Evolutionary conservation across 352 stramenopile genomes (phyloP).

Genomic region (Phytophthora tubulina): DNA sequence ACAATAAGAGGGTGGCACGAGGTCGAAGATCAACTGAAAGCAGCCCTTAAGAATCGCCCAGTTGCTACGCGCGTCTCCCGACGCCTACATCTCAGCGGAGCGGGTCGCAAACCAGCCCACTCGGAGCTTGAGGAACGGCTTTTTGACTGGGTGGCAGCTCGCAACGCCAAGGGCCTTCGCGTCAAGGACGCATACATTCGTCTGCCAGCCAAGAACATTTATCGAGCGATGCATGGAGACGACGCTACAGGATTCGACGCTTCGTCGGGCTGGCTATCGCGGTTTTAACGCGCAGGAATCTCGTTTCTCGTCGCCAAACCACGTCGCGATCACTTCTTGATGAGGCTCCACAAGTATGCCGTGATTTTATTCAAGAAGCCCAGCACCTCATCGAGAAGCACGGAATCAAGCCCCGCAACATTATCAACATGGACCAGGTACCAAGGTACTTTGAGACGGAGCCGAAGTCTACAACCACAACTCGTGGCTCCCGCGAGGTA

Average conservation of each 20-base stretch:
- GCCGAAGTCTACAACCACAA: slow-evolving; percentile 9
- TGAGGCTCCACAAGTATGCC: slow-evolving; percentile 3
- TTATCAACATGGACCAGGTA: not conserved
- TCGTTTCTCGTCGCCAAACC: slow-evolving; percentile 6
- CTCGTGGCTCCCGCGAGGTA: slow-evolving; percentile 5
- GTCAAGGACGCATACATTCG: slow-evolving; percentile 21
- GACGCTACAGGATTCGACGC: not conserved
- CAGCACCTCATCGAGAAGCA: slow-evolving; percentile 11
- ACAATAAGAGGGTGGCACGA: slow-evolving; percentile 8
- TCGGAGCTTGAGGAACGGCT: not conserved
- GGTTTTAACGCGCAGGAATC: slow-evolving; percentile 1
- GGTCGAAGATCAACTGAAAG: not conserved
- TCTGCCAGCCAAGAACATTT: slow-evolving; percentile 4
- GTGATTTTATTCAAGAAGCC: slow-evolving; percentile 6
- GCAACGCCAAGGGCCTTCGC: slow-evolving; percentile 10
- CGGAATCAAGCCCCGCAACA: slow-evolving; percentile 8
- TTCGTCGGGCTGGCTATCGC: slow-evolving; percentile 4
- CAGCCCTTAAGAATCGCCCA: not conserved
- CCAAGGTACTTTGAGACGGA: slow-evolving; percentile 21
- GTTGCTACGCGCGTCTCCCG: slow-evolving; percentile 5
- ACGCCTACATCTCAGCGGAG: not conserved
- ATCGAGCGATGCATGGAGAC: not conserved
- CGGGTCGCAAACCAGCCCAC: not conserved
- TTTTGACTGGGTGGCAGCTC: not conserved
- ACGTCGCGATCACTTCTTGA: slow-evolving; percentile 7